Evolutionary conservation across 2,329 filamentous ascomycete species (phyloP).

Genomic region (Curvularia sp.): DNA sequence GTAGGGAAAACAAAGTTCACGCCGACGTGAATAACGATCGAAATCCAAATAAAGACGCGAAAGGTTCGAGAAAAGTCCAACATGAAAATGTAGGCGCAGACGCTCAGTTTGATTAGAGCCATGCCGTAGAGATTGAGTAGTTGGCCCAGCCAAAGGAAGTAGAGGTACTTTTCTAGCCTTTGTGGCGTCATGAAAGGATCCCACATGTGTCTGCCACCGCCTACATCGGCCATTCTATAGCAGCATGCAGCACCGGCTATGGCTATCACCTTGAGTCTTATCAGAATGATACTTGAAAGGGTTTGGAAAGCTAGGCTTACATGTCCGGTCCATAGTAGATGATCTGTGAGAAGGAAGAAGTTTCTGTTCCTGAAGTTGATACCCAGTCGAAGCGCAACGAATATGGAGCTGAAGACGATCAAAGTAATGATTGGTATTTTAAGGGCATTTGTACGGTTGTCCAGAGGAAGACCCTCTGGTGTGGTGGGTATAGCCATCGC

Average conservation of each 20-base stretch:
- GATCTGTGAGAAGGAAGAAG: constrained; percentile 33
- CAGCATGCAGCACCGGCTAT: constrained; percentile 27
- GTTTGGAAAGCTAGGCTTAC: constrained; percentile 15
- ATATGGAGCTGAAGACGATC: constrained; percentile 32
- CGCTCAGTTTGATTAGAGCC: constrained; percentile 39
- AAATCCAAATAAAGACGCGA: constrained; percentile 32
- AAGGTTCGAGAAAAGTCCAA: constrained; percentile 35
- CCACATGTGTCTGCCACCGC: constrained; percentile 34
- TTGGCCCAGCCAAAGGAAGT: constrained; percentile 33
- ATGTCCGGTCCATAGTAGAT: constrained; percentile 35
- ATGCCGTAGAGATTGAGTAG: constrained; percentile 38
- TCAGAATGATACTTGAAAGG: constrained; percentile 5
- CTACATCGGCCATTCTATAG: constrained; percentile 31
- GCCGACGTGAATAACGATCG: constrained; percentile 28
- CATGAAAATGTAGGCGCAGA: constrained; percentile 38
- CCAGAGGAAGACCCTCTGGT: constrained; percentile 24
- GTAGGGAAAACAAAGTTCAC: constrained; percentile 36
- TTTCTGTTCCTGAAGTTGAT: constrained; percentile 33
- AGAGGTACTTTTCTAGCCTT: constrained; percentile 29
- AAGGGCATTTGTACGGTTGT: constrained; percentile 32
- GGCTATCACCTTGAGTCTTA: constrained; percentile 24
- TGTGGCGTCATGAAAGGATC: constrained; percentile 31
- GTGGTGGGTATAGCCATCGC: constrained; percentile 25
- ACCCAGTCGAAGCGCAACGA: constrained; percentile 29
- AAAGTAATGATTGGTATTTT: constrained; percentile 32